Percentiles rank a stretch among this genome's conserved stretches.
phyloP scores from a whole-genome alignment of 129 eudicot species.

The Chrysanthemum lavandulifolium region DNA sequence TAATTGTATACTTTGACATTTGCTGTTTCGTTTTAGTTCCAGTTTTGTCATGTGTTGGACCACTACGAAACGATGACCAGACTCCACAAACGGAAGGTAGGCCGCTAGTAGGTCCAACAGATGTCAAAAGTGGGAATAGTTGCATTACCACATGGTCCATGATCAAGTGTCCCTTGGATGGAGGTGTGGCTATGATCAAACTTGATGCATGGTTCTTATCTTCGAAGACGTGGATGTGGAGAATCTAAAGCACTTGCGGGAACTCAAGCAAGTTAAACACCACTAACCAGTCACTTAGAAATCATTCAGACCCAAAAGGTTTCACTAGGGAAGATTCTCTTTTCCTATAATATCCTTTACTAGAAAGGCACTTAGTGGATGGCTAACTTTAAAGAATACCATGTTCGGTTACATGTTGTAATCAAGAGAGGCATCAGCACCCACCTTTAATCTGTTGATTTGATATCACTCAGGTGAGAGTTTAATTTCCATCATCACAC shows the following conservation, averaged over 20 bases:
- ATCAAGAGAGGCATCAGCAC: slow-evolving; percentile 21
- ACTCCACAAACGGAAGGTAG: slow-evolving; percentile 16
- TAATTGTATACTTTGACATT: no score
- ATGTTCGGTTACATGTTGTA: slow-evolving; percentile 25
- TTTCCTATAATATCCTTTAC: background rate
- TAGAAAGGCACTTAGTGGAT: slow-evolving; percentile 26
- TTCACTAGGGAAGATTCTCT: slow-evolving; percentile 1
- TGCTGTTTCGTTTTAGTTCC: no score
- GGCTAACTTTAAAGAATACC: slow-evolving; percentile 16
- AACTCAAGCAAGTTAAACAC: slow-evolving; percentile 21
- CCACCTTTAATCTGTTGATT: slow-evolving; percentile 20
- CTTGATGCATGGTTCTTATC: background rate
- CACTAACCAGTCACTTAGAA: slow-evolving; percentile 9
- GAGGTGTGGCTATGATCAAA: background rate
- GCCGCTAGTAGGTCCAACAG: slow-evolving; percentile 5
- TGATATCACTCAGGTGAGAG: slow-evolving; percentile 28
- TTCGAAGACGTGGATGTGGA: background rate
- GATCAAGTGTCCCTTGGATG: slow-evolving; percentile 20
- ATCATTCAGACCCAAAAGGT: slow-evolving; percentile 11
- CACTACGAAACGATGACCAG: background rate
- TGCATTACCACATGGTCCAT: slow-evolving; percentile 29
- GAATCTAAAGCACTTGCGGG: slow-evolving; percentile 36
- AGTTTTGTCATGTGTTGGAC: slow-evolving; percentile 5
- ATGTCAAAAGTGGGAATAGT: slow-evolving; percentile 20
- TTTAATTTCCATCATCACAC: slow-evolving; percentile 3